Conservation (phyloP, 805 yeast species). For the Myxozyma kluyveri region DNA sequence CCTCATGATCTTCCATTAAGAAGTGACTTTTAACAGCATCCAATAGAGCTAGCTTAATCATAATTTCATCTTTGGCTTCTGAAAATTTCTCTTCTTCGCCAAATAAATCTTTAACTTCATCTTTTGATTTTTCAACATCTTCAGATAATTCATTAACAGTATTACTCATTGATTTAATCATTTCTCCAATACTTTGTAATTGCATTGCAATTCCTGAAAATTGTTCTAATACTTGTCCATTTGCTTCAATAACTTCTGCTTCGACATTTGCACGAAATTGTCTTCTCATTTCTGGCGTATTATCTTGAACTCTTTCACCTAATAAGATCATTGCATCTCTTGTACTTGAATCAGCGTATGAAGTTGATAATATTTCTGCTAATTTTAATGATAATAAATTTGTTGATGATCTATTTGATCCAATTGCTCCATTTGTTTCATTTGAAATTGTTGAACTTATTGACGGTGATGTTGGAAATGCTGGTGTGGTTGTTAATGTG, state of each 20-base stretch:
- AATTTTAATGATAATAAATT: slow-evolving; percentile 25
- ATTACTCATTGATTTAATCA: slow-evolving; percentile 32
- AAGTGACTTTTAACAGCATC: slow-evolving; percentile 51
- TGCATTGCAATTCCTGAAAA: slow-evolving; percentile 37
- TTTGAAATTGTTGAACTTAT: too few relatives aligned
- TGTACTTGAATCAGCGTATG: slow-evolving; percentile 37
- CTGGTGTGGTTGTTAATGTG: background rate
- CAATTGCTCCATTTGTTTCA: too few relatives aligned
- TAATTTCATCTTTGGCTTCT: slow-evolving; percentile 28
- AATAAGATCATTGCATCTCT: slow-evolving; percentile 37
- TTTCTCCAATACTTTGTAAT: slow-evolving; percentile 31
- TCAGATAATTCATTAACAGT: slow-evolving; percentile 32
- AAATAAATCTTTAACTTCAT: slow-evolving; percentile 31
- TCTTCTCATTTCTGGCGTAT: slow-evolving; percentile 38
- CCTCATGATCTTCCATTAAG: slow-evolving; percentile 70
- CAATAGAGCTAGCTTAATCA: slow-evolving; percentile 34
- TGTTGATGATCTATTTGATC: too few relatives aligned
- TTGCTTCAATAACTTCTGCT: slow-evolving; percentile 37
- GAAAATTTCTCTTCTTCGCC: slow-evolving; percentile 22
- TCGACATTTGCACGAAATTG: slow-evolving; percentile 38
- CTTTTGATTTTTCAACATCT: slow-evolving; percentile 11
- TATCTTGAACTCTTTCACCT: slow-evolving; percentile 34
- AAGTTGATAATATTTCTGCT: slow-evolving; percentile 35
- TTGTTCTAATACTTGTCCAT: slow-evolving; percentile 37
- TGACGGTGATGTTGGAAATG: background rate